Conservation (phyloP, 31 red algal genomes). For the Porphyra umbilicalis region DNA sequence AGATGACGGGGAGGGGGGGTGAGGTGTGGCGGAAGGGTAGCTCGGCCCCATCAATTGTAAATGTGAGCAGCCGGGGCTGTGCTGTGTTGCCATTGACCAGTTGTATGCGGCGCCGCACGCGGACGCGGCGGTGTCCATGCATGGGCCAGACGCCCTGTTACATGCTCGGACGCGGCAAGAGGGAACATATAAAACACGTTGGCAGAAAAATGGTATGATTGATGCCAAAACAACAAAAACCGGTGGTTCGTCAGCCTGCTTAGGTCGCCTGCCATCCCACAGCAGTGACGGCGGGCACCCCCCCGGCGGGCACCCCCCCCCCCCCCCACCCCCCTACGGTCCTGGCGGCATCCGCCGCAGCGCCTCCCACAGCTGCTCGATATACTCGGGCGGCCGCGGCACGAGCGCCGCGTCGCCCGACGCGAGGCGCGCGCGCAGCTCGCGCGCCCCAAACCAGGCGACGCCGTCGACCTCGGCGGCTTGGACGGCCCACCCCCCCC, state of each 20-base stretch:
- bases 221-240: too few species aligned
- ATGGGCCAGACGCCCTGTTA: too few species aligned
- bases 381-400: slow-evolving; percentile 46
- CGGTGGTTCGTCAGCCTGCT: too few species aligned
- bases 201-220: too few species aligned
- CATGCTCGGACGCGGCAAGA: too few species aligned
- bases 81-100: too few species aligned
- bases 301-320: too few species aligned
- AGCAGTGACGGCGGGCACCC: too few species aligned
- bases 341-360: slow-evolving; percentile 2
- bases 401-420: slow-evolving; percentile 41
- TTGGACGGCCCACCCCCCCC: slow-evolving; percentile 24
- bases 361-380: slow-evolving; percentile 31
- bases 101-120: too few species aligned
- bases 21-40: background rate
- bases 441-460: slow-evolving; percentile 29
- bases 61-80: background rate
- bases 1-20: background rate
- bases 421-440: slow-evolving; percentile 13
- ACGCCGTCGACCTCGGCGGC: slow-evolving; percentile 58
- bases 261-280: too few species aligned
- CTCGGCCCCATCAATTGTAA: background rate
- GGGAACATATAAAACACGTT: too few species aligned
- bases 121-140: too few species aligned
- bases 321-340: background rate